phyloP scores from a whole-genome alignment of 805 yeast species.

The Barnettozyma sucrosica region DNA sequence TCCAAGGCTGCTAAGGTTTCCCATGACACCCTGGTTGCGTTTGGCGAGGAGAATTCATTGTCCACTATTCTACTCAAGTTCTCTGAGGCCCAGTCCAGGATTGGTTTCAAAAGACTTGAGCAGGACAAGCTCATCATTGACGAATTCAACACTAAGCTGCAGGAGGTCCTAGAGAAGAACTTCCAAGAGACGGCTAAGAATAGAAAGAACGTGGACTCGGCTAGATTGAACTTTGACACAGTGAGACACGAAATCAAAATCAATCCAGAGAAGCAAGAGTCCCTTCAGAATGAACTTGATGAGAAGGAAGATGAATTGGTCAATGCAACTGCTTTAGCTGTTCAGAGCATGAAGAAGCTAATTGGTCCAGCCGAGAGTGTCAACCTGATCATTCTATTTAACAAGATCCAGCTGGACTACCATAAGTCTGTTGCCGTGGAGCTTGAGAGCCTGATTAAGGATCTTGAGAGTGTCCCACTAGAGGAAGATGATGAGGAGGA shows the following conservation, averaged over 20 bases:
- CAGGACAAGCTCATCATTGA: conserved; percentile 60
- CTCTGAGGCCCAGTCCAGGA: conserved; percentile 50
- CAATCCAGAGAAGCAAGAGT: conserved; percentile 20
- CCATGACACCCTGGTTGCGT: conserved; percentile 36
- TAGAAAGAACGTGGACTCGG: conserved; percentile 63
- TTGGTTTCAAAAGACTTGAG: conserved; percentile 63
- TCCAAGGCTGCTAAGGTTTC: conserved; percentile 50
- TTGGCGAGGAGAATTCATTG: conserved; percentile 25
- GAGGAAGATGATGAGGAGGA: conserved; percentile 39
- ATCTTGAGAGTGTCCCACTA: conserved; percentile 37
- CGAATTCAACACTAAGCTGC: conserved; percentile 54
- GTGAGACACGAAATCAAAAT: conserved; percentile 50
- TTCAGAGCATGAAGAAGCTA: conserved; percentile 68
- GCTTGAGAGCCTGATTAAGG: conserved; percentile 40
- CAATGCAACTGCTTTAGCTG: conserved; percentile 71
- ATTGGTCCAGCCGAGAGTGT: conserved; percentile 63
- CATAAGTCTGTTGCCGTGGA: conserved; percentile 47
- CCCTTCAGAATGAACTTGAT: conserved; percentile 31
- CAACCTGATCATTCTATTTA: conserved; percentile 57
- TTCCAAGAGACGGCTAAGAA: conserved; percentile 55
- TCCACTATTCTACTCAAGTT: conserved; percentile 34
- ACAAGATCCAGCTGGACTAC: conserved; percentile 63
- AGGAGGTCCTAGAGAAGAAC: conserved; percentile 45
- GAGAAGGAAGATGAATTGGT: conserved; percentile 69
- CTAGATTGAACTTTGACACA: conserved; percentile 66